Conservation (phyloP, 441 rosid species). For the Eutrema salsugineum region DNA sequence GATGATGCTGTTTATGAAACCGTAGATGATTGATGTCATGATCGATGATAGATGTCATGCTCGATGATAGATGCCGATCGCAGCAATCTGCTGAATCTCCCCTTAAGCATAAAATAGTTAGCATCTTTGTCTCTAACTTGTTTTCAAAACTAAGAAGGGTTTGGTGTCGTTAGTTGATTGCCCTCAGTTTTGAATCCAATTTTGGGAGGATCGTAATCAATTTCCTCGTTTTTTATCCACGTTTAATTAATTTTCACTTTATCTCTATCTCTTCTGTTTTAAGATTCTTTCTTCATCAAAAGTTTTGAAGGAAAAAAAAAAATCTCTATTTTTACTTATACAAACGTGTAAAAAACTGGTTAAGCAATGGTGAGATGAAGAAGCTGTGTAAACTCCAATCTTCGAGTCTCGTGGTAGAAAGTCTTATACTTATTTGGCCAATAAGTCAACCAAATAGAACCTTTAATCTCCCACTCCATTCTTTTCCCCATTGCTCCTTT, state of each 20-base stretch:
- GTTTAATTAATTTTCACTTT: neutral
- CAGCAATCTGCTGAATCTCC: conserved; percentile 16
- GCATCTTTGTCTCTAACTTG: conserved; percentile 4
- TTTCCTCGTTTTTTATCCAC: neutral
- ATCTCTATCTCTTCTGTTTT: neutral
- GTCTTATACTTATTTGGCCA: conserved; percentile 82
- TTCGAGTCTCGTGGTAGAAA: conserved; percentile 68
- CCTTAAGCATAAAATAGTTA: conserved; percentile 4
- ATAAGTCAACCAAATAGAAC: conserved; percentile 82
- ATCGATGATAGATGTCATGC: neutral
- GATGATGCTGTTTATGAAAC: conserved; percentile 11
- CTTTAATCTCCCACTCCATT: conserved; percentile 77
- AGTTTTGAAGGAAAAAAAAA: neutral
- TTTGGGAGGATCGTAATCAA: neutral
- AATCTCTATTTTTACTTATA: neutral
- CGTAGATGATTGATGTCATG: neutral
- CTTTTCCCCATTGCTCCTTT: conserved; percentile 51
- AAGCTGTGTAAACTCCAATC: conserved; percentile 62
- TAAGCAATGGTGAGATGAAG: conserved; percentile 50
- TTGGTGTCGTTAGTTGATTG: neutral
- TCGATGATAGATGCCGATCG: conserved; percentile 8
- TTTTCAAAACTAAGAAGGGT: neutral
- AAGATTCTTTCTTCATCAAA: neutral
- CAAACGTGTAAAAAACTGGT: conserved; percentile 34
- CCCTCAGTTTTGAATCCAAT: neutral